Conservation (phyloP, 2,329 filamentous ascomycete genomes). For the Magnaporthales sp. region DNA sequence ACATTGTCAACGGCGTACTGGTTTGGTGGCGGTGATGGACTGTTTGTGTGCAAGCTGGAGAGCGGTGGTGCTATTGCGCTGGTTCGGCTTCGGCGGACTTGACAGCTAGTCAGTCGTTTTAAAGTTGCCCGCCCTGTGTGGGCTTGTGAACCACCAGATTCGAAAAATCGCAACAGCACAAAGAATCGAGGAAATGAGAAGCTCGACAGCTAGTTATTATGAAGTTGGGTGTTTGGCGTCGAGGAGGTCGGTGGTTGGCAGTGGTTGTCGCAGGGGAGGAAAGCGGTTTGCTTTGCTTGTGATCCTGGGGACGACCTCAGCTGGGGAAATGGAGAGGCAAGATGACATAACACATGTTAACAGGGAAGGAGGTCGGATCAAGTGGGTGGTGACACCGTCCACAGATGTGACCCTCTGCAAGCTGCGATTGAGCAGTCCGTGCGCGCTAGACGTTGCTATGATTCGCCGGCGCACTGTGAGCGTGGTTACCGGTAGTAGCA, state of each 20-base stretch:
- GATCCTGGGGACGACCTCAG: background rate
- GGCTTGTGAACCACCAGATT: background rate
- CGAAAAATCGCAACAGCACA: background rate
- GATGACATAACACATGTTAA: constrained; percentile 6
- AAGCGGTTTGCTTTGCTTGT: background rate
- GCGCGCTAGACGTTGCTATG: background rate
- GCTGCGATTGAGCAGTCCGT: background rate
- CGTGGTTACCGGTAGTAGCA: background rate
- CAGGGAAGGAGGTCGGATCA: background rate
- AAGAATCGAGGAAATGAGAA: background rate
- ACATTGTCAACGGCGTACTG: constrained; percentile 54
- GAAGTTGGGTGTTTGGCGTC: background rate
- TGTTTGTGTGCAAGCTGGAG: background rate
- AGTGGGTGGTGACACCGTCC: background rate
- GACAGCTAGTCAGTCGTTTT: background rate
- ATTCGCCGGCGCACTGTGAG: background rate
- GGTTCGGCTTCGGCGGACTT: background rate
- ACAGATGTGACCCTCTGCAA: background rate
- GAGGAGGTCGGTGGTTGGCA: background rate
- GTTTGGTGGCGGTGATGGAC: background rate
- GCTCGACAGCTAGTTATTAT: background rate
- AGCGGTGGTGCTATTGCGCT: background rate
- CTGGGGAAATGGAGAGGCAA: constrained; percentile 1
- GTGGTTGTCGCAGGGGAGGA: background rate
- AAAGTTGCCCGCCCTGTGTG: background rate